These are phyloP conservation scores for Jaltomata sinuosa DNA, from an alignment of 257 asterid genomes.

Conservation along the genomic window DNA sequence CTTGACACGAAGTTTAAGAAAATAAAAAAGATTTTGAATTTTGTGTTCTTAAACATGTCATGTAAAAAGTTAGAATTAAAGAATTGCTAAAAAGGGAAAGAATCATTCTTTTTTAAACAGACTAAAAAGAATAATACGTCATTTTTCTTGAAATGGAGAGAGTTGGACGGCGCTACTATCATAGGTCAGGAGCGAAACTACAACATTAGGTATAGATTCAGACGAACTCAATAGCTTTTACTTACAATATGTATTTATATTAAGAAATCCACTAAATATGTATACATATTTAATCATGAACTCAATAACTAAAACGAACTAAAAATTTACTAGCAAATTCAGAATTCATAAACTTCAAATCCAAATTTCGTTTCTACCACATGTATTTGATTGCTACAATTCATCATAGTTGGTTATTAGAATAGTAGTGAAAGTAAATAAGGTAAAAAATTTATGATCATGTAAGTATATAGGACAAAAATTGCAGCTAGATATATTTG, in stretches of 20 bases:
- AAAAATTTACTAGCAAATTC: background rate
- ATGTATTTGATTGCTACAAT: background rate
- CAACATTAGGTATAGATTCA: background rate
- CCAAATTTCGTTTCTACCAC: rapidly evolving
- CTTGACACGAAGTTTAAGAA: too few relatives aligned
- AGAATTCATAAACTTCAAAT: background rate
- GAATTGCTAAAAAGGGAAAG: too few relatives aligned
- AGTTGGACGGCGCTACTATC: background rate
- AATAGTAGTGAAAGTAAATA: background rate
- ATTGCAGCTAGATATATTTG: background rate
- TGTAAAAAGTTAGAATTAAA: too few relatives aligned
- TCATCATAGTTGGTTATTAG: background rate
- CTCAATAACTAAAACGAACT: background rate
- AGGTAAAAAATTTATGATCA: background rate
- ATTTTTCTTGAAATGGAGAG: too few relatives aligned
- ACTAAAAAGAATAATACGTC: too few relatives aligned
- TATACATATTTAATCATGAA: background rate
- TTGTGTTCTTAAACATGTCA: too few relatives aligned
- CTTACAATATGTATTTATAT: background rate
- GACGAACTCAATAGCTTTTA: background rate
- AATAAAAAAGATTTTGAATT: too few relatives aligned
- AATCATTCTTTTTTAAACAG: too few relatives aligned
- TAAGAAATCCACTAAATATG: background rate
- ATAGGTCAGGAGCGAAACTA: background rate
- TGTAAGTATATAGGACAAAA: background rate